Base-by-base conservation (phyloP, 371 early-diverging fungal species). In the Phascolomyces articulosus region DNA sequence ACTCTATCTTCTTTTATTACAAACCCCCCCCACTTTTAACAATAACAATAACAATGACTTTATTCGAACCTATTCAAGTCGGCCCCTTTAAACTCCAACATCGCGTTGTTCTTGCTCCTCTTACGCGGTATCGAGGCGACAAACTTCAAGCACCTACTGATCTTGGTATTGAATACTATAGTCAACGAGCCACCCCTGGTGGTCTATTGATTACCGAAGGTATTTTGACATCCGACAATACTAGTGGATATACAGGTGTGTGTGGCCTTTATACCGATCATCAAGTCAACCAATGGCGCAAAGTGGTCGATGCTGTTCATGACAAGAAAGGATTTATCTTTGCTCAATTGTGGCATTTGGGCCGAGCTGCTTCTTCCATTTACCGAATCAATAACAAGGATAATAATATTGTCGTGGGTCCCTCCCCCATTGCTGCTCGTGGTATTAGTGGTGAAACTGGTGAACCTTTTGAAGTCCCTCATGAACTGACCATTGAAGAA, bases 171-270 rank as follows among this genome's bases (percentile, higher is more conserved):
- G 76, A 82, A 53, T 85, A 88, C 64, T 90, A 88, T 60, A 65
- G 40, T 2, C 88, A 90, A 67, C 78, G 91, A 40, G 78, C 86
- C 1, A 75, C 79, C 16, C 29, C 40, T 16, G 86, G 85, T 41
- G 88, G 87, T 28, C 64, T 90, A 4, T 60, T 87, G 40, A 77
- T 90, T 29, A 69, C 84, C 16, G 90, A 88, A 70, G 88, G 79
- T 8, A 83, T 83, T 1, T 61, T 79, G 11, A 77, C 81, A 58
- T 62, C 69, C 20, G 78, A 75, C 18, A 68, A 63, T 21, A 83
- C 82, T n/a, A 74, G 76, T 27, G 68, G 68, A 15, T 72, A 67
- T 51, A 65, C 66, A 15, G 72, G 64, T 27, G 73, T 69, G 44
- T 84, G 83, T 26, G 84, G 80, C 13, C 78, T 86, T 28, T 79